A percentile compares a stretch with the other conserved stretches of the same genome.
phyloP scores from a whole-genome alignment of 2,329 filamentous ascomycete species.

The Colletotrichum australisinense region DNA sequence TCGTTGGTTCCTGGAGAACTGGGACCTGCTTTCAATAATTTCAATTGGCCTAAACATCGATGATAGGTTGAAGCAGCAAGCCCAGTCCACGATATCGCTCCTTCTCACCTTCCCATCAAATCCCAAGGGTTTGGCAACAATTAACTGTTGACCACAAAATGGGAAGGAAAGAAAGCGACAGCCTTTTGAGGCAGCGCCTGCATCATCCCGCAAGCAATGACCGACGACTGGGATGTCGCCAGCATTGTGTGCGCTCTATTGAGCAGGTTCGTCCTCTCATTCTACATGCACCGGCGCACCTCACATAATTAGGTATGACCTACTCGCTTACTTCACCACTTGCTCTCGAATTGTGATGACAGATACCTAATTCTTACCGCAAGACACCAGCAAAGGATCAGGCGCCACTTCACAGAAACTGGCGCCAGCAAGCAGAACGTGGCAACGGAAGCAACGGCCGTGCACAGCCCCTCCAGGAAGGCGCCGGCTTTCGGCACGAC shows the following conservation, averaged over 20 bases:
- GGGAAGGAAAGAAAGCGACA: not conserved
- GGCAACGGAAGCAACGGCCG: constrained; percentile 24
- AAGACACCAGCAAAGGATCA: not conserved
- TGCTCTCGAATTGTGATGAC: not conserved
- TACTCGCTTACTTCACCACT: not conserved
- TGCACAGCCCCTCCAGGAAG: constrained; percentile 21
- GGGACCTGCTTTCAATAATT: not conserved
- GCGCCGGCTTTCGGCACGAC: constrained; percentile 14
- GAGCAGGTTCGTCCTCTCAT: not conserved
- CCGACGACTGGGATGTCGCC: not conserved
- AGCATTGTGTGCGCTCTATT: not conserved
- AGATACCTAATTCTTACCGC: not conserved
- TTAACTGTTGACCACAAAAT: not conserved
- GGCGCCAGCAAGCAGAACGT: constrained; percentile 10
- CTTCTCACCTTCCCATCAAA: not conserved
- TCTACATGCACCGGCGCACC: not conserved
- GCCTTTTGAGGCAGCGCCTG: not conserved
- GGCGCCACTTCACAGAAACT: constrained; percentile 3
- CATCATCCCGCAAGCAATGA: not conserved
- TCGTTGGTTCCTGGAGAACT: not conserved
- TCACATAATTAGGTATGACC: not conserved
- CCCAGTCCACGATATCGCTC: not conserved
- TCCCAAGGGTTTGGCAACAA: not conserved
- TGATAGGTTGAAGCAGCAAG: not conserved
- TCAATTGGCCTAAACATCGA: not conserved